These are phyloP conservation scores for Apiotrichum siamense DNA, from an alignment of 1,284 basidiomycete genomes.

Conservation along the genomic window DNA sequence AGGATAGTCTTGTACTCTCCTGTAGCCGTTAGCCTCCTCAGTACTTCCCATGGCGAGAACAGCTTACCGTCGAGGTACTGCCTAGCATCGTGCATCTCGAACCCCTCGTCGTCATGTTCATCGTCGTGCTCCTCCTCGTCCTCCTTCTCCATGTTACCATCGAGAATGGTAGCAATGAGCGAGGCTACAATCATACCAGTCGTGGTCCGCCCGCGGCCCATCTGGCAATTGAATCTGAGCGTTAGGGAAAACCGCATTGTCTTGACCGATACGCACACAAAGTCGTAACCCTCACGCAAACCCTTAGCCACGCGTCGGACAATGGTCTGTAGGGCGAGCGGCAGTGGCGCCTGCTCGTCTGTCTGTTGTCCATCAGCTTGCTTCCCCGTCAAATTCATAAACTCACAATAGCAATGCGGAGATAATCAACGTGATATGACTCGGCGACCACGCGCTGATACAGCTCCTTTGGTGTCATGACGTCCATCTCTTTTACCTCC, in stretches of 20 bases:
- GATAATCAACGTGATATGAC: slow-evolving; percentile 81
- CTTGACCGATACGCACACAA: slow-evolving; percentile 64
- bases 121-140: slow-evolving; percentile 36
- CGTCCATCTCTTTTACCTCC: slow-evolving; percentile 71
- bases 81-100: slow-evolving; percentile 74
- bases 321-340: slow-evolving; percentile 71
- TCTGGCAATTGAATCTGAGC: slow-evolving; percentile 48
- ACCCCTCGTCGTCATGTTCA: slow-evolving; percentile 49
- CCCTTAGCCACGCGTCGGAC: slow-evolving; percentile 65
- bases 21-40: slow-evolving; percentile 29
- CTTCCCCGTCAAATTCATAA: neutral
- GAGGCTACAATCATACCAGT: slow-evolving; percentile 91
- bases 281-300: slow-evolving; percentile 59
- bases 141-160: slow-evolving; percentile 27
- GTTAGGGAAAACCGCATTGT: neutral
- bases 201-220: slow-evolving; percentile 57
- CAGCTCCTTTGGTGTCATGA: slow-evolving; percentile 77
- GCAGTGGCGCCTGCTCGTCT: slow-evolving; percentile 91
- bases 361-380: slow-evolving; percentile 60
- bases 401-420: slow-evolving; percentile 74
- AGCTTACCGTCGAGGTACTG: slow-evolving; percentile 77
- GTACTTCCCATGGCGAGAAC: neutral
- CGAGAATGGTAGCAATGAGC: slow-evolving; percentile 71
- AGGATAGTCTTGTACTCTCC: slow-evolving; percentile 97
- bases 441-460: slow-evolving; percentile 53